Conservation (phyloP, 129 eudicot species). For the Centella asiatica region DNA sequence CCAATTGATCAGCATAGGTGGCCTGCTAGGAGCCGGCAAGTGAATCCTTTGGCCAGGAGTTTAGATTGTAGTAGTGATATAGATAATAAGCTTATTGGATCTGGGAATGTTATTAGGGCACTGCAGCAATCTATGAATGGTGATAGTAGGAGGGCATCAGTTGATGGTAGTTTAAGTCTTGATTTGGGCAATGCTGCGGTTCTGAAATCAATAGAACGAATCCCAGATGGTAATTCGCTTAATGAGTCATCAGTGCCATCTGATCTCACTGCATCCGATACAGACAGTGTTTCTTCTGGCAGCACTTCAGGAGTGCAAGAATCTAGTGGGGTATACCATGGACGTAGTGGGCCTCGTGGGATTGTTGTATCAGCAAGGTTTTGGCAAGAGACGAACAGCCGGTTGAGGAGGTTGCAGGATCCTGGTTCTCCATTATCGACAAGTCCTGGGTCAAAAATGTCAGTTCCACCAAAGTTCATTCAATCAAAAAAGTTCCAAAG, state of each 20-base stretch:
- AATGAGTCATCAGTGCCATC: slow-evolving; percentile 38
- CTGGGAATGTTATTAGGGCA: slow-evolving; percentile 52
- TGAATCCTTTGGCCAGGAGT: slow-evolving; percentile 34
- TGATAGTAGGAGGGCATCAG: slow-evolving; percentile 48
- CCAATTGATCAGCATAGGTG: slow-evolving; percentile 41
- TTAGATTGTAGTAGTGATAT: slow-evolving; percentile 31
- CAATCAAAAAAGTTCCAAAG: slow-evolving; percentile 46
- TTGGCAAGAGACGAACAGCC: slow-evolving; percentile 89
- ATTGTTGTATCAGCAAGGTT: slow-evolving; percentile 63
- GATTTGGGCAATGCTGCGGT: slow-evolving; percentile 46
- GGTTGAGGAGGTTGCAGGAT: slow-evolving; percentile 84
- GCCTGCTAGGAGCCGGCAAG: slow-evolving; percentile 41
- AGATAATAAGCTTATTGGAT: slow-evolving; percentile 36
- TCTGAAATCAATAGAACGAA: slow-evolving; percentile 25
- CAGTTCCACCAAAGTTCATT: slow-evolving; percentile 49
- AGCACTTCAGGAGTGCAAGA: slow-evolving; percentile 89
- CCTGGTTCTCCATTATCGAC: slow-evolving; percentile 51
- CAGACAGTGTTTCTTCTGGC: slow-evolving; percentile 94
- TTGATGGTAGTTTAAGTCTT: slow-evolving; percentile 67
- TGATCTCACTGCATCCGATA: slow-evolving; percentile 82
- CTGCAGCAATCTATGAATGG: slow-evolving; percentile 55
- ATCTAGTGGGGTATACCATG: slow-evolving; percentile 25
- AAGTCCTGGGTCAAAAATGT: slow-evolving; percentile 66
- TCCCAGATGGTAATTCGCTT: slow-evolving; percentile 36
- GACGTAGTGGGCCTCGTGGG: slow-evolving; percentile 46